These are phyloP conservation scores for Ceratobasidium sp. DNA, from an alignment of 1,284 basidiomycete genomes.

Conservation along the genomic window DNA sequence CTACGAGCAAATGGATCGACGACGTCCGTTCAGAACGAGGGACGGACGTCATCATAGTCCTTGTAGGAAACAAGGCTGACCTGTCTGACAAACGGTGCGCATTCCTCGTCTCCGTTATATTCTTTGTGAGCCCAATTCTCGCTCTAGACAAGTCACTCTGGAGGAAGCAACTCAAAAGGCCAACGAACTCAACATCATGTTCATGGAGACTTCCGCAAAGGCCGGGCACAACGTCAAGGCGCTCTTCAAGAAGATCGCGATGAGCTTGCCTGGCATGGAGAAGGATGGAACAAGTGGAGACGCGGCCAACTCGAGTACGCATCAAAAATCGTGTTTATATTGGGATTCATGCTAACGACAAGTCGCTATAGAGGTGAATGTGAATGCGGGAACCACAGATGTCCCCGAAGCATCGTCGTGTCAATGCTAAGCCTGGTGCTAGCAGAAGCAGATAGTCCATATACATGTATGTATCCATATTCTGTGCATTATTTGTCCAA, in stretches of 20 bases:
- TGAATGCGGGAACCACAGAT: constrained; percentile 67
- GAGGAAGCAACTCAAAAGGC: constrained; percentile 96
- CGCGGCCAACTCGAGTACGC: constrained; percentile 74
- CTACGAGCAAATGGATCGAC: constrained; percentile 99
- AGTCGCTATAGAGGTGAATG: constrained; percentile 73
- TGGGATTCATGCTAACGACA: background rate
- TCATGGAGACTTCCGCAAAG: constrained; percentile 99
- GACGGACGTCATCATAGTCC: constrained; percentile 97
- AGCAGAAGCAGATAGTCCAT: background rate
- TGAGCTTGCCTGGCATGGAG: constrained; percentile 96
- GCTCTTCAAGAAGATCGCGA: constrained; percentile 98
- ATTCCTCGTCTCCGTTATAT: constrained; percentile 44
- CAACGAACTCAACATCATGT: constrained; percentile 95
- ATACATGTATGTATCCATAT: constrained; percentile 32
- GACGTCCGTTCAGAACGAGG: constrained; percentile 98
- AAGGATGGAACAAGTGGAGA: constrained; percentile 72
- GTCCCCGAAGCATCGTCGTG: constrained; percentile 81
- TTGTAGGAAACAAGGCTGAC: constrained; percentile 99
- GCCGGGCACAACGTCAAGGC: constrained; percentile 99
- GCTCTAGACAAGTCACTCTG: constrained; percentile 90
- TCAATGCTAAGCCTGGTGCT: constrained; percentile 59
- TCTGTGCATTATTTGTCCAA: constrained; percentile 1
- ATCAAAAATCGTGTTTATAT: constrained; percentile 13
- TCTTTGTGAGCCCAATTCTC: constrained; percentile 25
- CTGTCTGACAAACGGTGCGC: constrained; percentile 88